Evolutionary conservation across 805 yeast genomes (phyloP).

Genomic region (Lipomyces mesembrius): DNA sequence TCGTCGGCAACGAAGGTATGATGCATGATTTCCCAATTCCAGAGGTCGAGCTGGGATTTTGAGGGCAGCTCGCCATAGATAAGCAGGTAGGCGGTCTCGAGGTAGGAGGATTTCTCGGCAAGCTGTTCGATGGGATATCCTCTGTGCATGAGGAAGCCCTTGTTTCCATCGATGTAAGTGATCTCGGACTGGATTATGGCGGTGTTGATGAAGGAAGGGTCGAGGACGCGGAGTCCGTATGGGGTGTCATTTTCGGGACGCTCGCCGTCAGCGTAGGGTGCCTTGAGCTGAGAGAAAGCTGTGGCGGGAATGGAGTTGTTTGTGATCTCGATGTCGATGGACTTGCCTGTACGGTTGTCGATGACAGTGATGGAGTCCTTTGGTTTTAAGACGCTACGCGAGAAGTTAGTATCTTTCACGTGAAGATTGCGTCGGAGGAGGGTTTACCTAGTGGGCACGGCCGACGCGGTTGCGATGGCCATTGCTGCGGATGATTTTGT

Average conservation of each 20-base stretch:
- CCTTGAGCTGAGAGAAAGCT: constrained; percentile 34
- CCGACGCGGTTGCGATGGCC: neutral
- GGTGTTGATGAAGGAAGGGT: constrained; percentile 35
- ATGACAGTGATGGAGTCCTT: constrained; percentile 31
- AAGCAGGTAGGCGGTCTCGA: constrained; percentile 36
- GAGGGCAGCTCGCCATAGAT: constrained; percentile 37
- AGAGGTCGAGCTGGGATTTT: constrained; percentile 20
- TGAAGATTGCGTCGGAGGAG: neutral
- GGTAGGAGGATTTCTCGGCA: constrained; percentile 33
- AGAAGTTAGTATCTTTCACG: neutral
- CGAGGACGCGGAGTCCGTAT: constrained; percentile 34
- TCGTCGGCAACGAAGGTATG: constrained; percentile 37
- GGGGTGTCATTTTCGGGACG: constrained; percentile 35
- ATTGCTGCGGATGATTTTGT: neutral
- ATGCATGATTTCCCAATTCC: constrained; percentile 36
- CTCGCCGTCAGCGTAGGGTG: constrained; percentile 29
- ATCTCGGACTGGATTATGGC: constrained; percentile 36
- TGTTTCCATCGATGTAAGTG: constrained; percentile 37
- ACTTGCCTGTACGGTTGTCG: constrained; percentile 37
- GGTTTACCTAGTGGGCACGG: neutral
- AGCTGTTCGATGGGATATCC: constrained; percentile 38
- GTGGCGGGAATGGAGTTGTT: constrained; percentile 36
- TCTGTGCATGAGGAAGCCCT: constrained; percentile 36
- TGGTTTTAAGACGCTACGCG: constrained; percentile 2
- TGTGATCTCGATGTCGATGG: constrained; percentile 29